Evolutionary conservation across 2,329 filamentous ascomycete species (phyloP).

Genomic region (Cladosporium cucumerinum): DNA sequence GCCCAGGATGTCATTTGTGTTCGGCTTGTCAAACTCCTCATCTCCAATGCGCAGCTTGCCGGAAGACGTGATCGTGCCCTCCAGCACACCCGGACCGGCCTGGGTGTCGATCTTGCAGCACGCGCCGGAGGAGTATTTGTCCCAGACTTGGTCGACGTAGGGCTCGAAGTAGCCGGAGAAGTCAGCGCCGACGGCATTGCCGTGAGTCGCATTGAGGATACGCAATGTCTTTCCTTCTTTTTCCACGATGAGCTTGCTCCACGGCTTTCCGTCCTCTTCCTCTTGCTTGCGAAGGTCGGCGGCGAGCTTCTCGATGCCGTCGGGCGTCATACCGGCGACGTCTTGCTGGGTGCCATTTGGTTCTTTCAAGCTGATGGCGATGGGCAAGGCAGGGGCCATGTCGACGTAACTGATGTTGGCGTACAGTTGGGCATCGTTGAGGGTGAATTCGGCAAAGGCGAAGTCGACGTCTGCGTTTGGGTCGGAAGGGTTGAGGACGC

Average conservation of each 20-base stretch:
- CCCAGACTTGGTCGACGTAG: constrained; percentile 54
- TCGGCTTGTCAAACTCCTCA: constrained; percentile 56
- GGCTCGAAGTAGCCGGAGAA: constrained; percentile 54
- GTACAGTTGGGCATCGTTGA: constrained; percentile 47
- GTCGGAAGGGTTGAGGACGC: constrained; percentile 39
- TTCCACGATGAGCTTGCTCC: constrained; percentile 59
- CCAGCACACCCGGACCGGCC: constrained; percentile 53
- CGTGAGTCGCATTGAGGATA: constrained; percentile 47
- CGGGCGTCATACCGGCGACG: constrained; percentile 58
- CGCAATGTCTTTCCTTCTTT: constrained; percentile 39
- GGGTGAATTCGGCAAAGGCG: constrained; percentile 49
- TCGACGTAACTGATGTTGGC: constrained; percentile 44
- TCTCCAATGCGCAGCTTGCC: constrained; percentile 45
- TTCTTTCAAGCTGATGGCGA: constrained; percentile 39
- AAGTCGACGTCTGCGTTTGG: constrained; percentile 46
- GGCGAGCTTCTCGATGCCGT: constrained; percentile 58
- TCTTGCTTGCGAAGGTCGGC: constrained; percentile 55
- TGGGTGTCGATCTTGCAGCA: constrained; percentile 62
- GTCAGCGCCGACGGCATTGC: constrained; percentile 46
- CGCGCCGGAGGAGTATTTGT: constrained; percentile 43
- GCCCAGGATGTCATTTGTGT: constrained; percentile 62
- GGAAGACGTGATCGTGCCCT: constrained; percentile 45
- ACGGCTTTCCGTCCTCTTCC: constrained; percentile 55
- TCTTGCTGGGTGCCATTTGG: constrained; percentile 39
- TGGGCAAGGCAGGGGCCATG: constrained; percentile 40